phyloP scores from a whole-genome alignment of 176 grass and related monocot genomes.

The Cymbopogon citratus region DNA sequence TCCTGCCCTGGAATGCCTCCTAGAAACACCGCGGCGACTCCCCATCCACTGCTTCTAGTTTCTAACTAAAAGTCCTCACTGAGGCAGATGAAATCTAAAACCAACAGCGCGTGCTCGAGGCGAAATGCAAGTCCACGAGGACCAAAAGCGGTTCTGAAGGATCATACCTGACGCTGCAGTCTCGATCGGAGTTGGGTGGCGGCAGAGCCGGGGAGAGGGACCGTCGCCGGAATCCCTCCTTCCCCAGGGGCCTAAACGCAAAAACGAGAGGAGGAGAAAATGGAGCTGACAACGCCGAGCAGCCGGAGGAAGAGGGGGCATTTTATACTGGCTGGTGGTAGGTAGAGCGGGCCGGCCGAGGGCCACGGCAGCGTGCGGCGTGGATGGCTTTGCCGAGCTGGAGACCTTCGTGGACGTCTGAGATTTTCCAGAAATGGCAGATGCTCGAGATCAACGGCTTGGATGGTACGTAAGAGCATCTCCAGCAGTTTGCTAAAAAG shows the following conservation, averaged over 20 bases:
- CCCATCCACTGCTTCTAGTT: background rate
- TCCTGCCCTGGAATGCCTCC: background rate
- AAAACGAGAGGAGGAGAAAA: conserved; percentile 26
- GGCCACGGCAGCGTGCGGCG: background rate
- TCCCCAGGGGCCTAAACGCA: conserved; percentile 30
- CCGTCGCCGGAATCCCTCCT: background rate
- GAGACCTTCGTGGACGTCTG: background rate
- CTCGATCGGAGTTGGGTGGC: background rate
- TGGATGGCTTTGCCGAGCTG: background rate
- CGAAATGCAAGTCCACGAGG: background rate
- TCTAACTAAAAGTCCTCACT: background rate
- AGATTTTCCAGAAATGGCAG: background rate
- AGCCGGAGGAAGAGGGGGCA: background rate
- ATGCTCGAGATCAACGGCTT: background rate
- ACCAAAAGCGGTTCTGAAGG: background rate
- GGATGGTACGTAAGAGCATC: too few relatives aligned
- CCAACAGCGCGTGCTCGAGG: background rate
- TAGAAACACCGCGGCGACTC: background rate
- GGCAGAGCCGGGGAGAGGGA: background rate
- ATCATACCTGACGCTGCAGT: background rate
- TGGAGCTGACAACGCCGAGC: background rate
- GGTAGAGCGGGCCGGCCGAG: background rate
- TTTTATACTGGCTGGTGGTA: background rate
- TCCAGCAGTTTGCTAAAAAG: too few relatives aligned
- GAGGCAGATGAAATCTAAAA: conserved; percentile 6